Base-by-base conservation (phyloP, 306 rosid genomes). In the Hippophae gyantsensis region DNA sequence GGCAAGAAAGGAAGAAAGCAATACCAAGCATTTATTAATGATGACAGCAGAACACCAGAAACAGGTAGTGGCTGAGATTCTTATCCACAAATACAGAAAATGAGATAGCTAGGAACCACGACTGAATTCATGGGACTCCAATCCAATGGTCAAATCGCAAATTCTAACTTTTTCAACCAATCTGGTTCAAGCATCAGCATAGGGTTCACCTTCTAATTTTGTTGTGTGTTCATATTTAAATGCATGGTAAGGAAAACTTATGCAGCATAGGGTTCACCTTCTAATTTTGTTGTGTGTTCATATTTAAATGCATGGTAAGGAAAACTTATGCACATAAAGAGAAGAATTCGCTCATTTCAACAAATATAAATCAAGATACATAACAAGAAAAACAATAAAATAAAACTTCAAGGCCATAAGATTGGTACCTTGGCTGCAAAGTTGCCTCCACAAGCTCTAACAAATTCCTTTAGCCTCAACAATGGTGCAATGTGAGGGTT, bases 401-500 rank as follows among this genome's bases (percentile, higher is more conserved):
- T 9, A 8, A 41, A 52, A 59, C 68, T 45, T 49, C 7, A 48
- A 74, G 3, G 69, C 68, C 52, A 65, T 7, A 52, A 32, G 67
- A 60, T 65, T 41, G 58, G 69, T 76, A 88, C 99, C 99, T 92
- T 92, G 69, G 93, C 99, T 58, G 99, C 96, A 61, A 92, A 88
- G 71, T 76, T 83, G 73, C 99, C 96, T 60, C 99, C 99, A 13
- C 66, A 72, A 64, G 79, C 87, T 76, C 96, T 79, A 65, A 86
- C 78, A 71, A 88, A 75, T 65, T 77, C 93, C 72, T 92, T 92
- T 69, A 92, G 70, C 68, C 99, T 84, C 78, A 93, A 60, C 10
- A 88, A 76, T 51, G 99, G 97, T 44, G 95, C 89, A 72, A 88
- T 88, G 61, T 88, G 97, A 51, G 99, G 99, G 69, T 93, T 93